Percentiles rank a stretch among this genome's conserved stretches.
These are phyloP conservation scores for Agroathelia rolfsii DNA, from an alignment of 1,284 basidiomycete genomes.

Conservation along the genomic window DNA sequence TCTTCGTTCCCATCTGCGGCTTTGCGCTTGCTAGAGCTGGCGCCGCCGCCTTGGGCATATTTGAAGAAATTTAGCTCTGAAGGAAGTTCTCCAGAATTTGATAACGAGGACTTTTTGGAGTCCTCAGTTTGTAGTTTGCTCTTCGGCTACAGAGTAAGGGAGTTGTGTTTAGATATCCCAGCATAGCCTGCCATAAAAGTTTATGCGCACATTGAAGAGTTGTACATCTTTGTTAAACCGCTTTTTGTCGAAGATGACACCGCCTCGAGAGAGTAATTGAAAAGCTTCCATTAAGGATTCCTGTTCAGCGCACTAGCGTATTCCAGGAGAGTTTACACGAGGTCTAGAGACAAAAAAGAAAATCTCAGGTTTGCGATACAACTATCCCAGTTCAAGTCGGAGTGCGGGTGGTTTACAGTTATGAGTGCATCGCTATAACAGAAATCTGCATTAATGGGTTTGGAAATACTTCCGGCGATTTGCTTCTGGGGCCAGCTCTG, in stretches of 20 bases:
- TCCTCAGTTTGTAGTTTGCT: slow-evolving; percentile 13
- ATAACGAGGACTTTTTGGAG: slow-evolving; percentile 10
- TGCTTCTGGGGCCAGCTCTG: no score
- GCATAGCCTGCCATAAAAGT: not conserved
- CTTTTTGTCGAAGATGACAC: slow-evolving; percentile 69
- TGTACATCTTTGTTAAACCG: slow-evolving; percentile 65
- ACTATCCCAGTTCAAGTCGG: no score
- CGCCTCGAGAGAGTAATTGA: slow-evolving; percentile 68
- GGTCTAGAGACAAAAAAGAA: no score
- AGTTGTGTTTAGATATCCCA: slow-evolving; percentile 4
- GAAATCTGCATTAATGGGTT: no score
- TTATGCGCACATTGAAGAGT: slow-evolving; percentile 56
- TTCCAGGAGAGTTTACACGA: no score
- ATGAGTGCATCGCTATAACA: no score
- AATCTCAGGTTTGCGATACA: no score
- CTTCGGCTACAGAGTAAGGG: slow-evolving; percentile 17
- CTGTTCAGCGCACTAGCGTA: no score
- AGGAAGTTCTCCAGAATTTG: slow-evolving; percentile 47
- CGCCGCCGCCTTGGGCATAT: slow-evolving; percentile 56
- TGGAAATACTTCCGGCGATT: no score
- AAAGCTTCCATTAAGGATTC: slow-evolving; percentile 58
- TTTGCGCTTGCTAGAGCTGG: slow-evolving; percentile 43
- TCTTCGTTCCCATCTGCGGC: slow-evolving; percentile 13
- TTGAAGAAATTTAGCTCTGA: slow-evolving; percentile 84
- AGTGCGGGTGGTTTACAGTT: no score